These are phyloP conservation scores for Colletotrichum salicis DNA, from an alignment of 2,329 filamentous ascomycete genomes.

Conservation along the genomic window DNA sequence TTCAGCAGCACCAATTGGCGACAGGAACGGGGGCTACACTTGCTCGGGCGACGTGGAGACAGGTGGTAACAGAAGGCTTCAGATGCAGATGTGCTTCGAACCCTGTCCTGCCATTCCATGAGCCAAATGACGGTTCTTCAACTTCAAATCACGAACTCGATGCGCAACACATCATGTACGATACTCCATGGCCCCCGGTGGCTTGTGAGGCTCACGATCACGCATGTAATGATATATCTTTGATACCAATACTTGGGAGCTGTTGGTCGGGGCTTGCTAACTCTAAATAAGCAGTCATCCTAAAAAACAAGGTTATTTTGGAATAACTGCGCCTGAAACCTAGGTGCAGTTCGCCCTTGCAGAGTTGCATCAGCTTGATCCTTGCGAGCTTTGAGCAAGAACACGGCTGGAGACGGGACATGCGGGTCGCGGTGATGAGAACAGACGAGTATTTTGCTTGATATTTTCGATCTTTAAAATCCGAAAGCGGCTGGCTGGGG, in stretches of 20 bases:
- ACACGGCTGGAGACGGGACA: not conserved
- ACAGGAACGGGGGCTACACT: not conserved
- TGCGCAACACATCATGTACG: no score
- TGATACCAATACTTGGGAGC: not conserved
- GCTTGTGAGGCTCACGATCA: not conserved
- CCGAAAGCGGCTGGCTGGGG: not conserved
- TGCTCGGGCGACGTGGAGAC: not conserved
- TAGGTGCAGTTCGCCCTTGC: slow-evolving; percentile 7
- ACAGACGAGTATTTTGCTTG: not conserved
- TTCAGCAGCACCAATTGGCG: not conserved
- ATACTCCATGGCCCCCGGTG: no score
- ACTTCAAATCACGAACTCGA: not conserved
- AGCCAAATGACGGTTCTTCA: not conserved
- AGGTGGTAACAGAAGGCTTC: not conserved
- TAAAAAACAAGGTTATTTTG: slow-evolving; percentile 29
- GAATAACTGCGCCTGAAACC: slow-evolving; percentile 14
- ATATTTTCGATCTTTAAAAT: not conserved
- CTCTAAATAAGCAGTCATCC: slow-evolving; percentile 24
- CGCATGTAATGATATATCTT: not conserved
- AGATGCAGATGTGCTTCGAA: not conserved
- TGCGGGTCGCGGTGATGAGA: not conserved
- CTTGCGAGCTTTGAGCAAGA: not conserved
- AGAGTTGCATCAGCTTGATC: slow-evolving; percentile 2
- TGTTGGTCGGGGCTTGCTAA: slow-evolving; percentile 3
- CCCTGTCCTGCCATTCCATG: not conserved